phyloP scores from a whole-genome alignment of 306 rosid species.

The Abrus pulchellus region DNA sequence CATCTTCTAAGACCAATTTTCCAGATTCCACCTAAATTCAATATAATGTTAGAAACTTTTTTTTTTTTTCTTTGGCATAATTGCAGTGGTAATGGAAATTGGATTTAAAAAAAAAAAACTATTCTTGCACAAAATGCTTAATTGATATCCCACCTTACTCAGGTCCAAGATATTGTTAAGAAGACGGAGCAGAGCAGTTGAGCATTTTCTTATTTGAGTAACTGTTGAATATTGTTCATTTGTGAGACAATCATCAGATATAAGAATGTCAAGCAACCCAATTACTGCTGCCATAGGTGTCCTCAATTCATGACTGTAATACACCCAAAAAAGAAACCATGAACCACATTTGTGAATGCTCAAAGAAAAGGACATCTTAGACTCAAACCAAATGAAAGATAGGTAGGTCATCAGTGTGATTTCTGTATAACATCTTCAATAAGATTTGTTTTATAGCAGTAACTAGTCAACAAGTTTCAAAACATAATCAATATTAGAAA shows the following conservation, averaged over 20 bases:
- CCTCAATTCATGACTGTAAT: slow-evolving; percentile 92
- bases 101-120: background rate
- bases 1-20: slow-evolving; percentile 90
- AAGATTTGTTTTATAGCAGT: background rate
- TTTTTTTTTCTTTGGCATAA: background rate
- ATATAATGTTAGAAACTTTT: slow-evolving; percentile 37
- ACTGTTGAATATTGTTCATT: slow-evolving; percentile 92
- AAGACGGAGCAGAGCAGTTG: slow-evolving; percentile 95
- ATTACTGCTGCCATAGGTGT: slow-evolving; percentile 99
- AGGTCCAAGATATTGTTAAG: slow-evolving; percentile 96
- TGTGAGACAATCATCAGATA: slow-evolving; percentile 94
- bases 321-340: slow-evolving; percentile 35
- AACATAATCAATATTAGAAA: slow-evolving; percentile 1
- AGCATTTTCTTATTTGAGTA: slow-evolving; percentile 95
- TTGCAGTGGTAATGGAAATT: slow-evolving; percentile 3
- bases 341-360: slow-evolving; percentile 30
- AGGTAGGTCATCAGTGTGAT: slow-evolving; percentile 1
- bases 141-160: slow-evolving; percentile 76
- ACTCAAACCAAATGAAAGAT: slow-evolving; percentile 5
- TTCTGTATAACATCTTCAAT: background rate
- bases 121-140: slow-evolving; percentile 28
- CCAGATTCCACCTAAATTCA: slow-evolving; percentile 92
- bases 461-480: background rate
- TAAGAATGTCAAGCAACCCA: slow-evolving; percentile 96
- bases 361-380: slow-evolving; percentile 23